Evolutionary conservation across 176 grass and related monocot genomes (phyloP).

Genomic region (Triticum urartu): DNA sequence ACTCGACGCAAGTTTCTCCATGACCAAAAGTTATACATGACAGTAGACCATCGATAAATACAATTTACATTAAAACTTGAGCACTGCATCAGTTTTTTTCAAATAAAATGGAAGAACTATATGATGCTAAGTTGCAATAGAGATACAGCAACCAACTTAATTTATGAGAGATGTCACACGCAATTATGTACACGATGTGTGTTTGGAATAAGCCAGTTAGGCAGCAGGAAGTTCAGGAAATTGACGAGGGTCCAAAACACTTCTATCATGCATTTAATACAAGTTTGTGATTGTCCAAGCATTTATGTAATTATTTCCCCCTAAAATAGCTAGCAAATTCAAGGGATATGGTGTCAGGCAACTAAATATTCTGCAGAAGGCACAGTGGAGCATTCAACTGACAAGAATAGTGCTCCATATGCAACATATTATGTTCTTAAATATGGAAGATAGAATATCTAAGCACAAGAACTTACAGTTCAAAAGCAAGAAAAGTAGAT

Average conservation of each 20-base stretch:
- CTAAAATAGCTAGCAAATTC: slow-evolving; percentile 4
- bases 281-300: background rate
- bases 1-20: background rate
- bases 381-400: background rate
- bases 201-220: background rate
- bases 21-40: background rate
- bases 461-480: slow-evolving; percentile 69
- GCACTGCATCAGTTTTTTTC: background rate
- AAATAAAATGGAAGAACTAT: background rate
- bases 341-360: background rate
- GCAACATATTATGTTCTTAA: slow-evolving; percentile 26
- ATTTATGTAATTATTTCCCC: background rate
- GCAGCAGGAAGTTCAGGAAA: background rate
- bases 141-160: background rate
- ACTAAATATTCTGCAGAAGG: slow-evolving; percentile 1
- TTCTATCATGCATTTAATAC: background rate
- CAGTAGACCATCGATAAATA: background rate
- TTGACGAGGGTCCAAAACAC: background rate
- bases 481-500: slow-evolving; percentile 81
- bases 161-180: background rate
- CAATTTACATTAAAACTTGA: slow-evolving; percentile 14
- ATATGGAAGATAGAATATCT: background rate
- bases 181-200: background rate
- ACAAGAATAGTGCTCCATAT: slow-evolving; percentile 12
- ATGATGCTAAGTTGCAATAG: background rate